Conservation (phyloP, 495 filamentous ascomycete genomes). For the Collariella sp. region DNA sequence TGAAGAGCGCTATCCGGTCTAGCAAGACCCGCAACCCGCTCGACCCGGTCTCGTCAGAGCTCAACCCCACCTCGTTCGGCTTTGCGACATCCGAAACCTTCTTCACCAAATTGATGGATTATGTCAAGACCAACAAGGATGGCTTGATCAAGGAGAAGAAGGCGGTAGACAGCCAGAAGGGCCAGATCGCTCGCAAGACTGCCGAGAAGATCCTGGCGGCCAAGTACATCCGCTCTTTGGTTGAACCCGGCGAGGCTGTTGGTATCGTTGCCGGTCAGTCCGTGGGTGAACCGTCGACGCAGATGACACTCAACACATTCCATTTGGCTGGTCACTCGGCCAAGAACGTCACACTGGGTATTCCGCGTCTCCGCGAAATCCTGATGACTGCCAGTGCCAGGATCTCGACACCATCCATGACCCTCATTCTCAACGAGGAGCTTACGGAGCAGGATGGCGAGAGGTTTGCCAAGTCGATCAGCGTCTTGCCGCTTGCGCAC, state of each 20-base stretch:
- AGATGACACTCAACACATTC: conserved; percentile 99
- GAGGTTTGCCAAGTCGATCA: conserved; percentile 85
- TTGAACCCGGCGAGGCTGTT: conserved; percentile 97
- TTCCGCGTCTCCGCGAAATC: conserved; percentile 93
- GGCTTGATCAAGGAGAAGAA: conserved; percentile 71
- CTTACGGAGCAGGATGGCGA: conserved; percentile 60
- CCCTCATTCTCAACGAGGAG: conserved; percentile 66
- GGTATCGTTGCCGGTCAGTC: conserved; percentile 96
- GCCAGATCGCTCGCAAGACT: conserved; percentile 54
- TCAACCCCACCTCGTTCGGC: conserved; percentile 64
- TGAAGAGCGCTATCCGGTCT: conserved; percentile 66
- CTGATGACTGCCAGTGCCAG: conserved; percentile 89
- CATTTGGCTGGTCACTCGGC: conserved; percentile 97
- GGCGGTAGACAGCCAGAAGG: conserved; percentile 20
- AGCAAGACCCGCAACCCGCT: conserved; percentile 58
- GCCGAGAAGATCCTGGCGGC: conserved; percentile 77
- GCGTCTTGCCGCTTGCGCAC: conserved; percentile 76
- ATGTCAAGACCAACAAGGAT: conserved; percentile 68
- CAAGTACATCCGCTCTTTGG: conserved; percentile 84
- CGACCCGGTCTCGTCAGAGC: conserved; percentile 66
- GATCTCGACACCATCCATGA: conserved; percentile 91
- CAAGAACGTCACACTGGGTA: conserved; percentile 98
- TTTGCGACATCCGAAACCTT: conserved; percentile 89
- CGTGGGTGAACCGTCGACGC: conserved; percentile 92
- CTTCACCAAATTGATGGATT: conserved; percentile 51